Evolutionary conservation across 352 stramenopile genomes (phyloP).

Genomic region (Pythium diclinum): DNA sequence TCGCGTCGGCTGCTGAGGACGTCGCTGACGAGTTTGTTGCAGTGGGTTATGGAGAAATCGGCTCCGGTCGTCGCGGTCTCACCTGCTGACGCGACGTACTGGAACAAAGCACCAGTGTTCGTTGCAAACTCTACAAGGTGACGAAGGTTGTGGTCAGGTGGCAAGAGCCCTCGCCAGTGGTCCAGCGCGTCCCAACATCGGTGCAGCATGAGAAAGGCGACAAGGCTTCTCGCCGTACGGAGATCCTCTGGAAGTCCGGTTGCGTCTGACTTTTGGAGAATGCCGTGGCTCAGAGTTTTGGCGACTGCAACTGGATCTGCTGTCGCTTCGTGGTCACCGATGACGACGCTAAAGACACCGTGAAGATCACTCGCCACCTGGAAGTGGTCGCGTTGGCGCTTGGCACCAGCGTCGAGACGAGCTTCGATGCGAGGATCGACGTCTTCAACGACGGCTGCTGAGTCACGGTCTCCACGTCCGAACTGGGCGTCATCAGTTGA

Average conservation of each 20-base stretch:
- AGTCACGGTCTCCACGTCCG: background rate
- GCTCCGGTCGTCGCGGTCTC: conserved; percentile 1
- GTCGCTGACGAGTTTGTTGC: conserved; percentile 23
- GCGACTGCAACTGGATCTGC: conserved; percentile 1
- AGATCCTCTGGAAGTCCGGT: conserved; percentile 13
- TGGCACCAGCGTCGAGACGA: conserved; percentile 8
- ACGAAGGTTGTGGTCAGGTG: conserved; percentile 1
- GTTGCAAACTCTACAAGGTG: conserved; percentile 43
- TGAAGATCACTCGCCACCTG: conserved; percentile 45
- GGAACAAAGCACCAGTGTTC: conserved; percentile 39
- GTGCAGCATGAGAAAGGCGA: conserved; percentile 53
- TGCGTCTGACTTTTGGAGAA: conserved; percentile 9
- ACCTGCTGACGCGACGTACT: conserved; percentile 28
- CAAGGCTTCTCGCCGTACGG: conserved; percentile 30
- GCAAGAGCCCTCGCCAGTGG: conserved; percentile 32
- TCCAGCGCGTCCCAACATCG: conserved; percentile 53
- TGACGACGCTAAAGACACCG: conserved; percentile 42
- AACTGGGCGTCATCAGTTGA: background rate
- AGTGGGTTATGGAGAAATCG: conserved; percentile 19
- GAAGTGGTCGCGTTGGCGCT: conserved; percentile 48
- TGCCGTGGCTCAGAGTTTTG: conserved; percentile 9
- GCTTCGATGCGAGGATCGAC: conserved; percentile 2
- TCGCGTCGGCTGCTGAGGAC: conserved; percentile 16
- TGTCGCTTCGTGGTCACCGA: conserved; percentile 38
- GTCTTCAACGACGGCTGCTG: background rate